Conservation (phyloP, 495 filamentous ascomycete genomes). For the Annulohypoxylon stygium region DNA sequence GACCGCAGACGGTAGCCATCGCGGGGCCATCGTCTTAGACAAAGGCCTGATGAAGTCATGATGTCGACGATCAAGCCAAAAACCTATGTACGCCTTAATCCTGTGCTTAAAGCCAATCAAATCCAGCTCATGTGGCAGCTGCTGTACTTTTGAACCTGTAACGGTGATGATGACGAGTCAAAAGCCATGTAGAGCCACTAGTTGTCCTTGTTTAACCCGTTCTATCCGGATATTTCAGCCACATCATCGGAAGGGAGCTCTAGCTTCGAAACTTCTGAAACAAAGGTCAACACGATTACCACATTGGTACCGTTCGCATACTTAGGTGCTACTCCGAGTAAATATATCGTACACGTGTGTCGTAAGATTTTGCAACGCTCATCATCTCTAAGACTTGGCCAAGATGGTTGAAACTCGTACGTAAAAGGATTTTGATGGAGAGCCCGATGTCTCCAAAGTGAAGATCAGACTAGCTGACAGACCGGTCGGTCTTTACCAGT, state of each 20-base stretch:
- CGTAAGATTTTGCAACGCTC: neutral
- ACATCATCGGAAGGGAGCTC: slow-evolving; percentile 14
- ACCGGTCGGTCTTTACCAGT: neutral
- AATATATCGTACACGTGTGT: slow-evolving; percentile 8
- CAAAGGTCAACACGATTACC: slow-evolving; percentile 14
- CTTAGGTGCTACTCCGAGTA: neutral
- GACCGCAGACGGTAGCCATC: slow-evolving; percentile 15
- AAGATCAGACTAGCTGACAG: slow-evolving; percentile 28
- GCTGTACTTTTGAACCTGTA: slow-evolving; percentile 6
- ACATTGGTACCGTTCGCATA: neutral
- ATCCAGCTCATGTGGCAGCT: slow-evolving; percentile 12
- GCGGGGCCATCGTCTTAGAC: slow-evolving; percentile 22
- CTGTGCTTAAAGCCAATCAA: slow-evolving; percentile 35
- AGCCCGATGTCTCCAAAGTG: slow-evolving; percentile 30
- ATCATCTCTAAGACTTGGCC: neutral
- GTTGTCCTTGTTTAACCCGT: slow-evolving; percentile 26
- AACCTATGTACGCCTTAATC: slow-evolving; percentile 18
- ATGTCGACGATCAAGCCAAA: slow-evolving; percentile 38
- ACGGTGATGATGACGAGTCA: slow-evolving; percentile 32
- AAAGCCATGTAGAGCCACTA: slow-evolving; percentile 18
- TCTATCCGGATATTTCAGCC: slow-evolving; percentile 34
- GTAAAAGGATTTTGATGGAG: neutral
- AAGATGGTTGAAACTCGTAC: neutral
- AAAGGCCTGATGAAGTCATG: slow-evolving; percentile 44
- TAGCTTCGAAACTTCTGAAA: slow-evolving; percentile 15